Evolutionary conservation across 306 rosid species (phyloP).

Genomic region (Pyrus bretschneideri): DNA sequence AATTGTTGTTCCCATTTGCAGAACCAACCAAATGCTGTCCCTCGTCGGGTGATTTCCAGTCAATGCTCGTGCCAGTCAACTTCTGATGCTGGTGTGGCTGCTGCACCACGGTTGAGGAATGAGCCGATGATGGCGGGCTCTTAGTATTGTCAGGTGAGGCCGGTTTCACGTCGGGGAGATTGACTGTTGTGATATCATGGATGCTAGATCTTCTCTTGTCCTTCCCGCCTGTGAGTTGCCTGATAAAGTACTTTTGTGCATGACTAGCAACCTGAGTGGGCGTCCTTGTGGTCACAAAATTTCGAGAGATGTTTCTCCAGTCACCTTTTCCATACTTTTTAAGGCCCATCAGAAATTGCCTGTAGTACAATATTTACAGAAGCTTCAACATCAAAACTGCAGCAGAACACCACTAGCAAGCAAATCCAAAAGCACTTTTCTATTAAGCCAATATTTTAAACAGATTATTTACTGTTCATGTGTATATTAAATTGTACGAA

Average conservation of each 20-base stretch:
- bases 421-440: conserved; percentile 17
- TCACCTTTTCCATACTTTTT: conserved; percentile 94
- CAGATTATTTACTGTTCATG: conserved; percentile 12
- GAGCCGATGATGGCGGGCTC: conserved; percentile 32
- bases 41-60: conserved; percentile 37
- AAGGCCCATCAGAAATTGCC: conserved; percentile 86
- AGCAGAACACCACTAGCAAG: neutral
- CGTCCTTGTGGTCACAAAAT: conserved; percentile 80
- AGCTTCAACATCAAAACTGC: conserved; percentile 3
- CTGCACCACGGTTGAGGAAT: conserved; percentile 19
- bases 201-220: conserved; percentile 92
- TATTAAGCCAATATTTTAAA: conserved; percentile 11
- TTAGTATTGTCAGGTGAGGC: conserved; percentile 27
- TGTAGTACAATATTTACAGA: conserved; percentile 24
- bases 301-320: conserved; percentile 84
- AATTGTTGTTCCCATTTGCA: conserved; percentile 38
- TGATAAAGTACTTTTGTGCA: conserved; percentile 83
- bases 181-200: conserved; percentile 82
- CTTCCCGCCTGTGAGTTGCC: conserved; percentile 70
- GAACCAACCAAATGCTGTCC: conserved; percentile 31
- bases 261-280: conserved; percentile 95
- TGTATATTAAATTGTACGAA: conserved; percentile 8
- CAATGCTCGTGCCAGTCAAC: conserved; percentile 24
- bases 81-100: conserved; percentile 32
- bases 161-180: conserved; percentile 44